phyloP scores from a whole-genome alignment of 129 eudicot species.

The Lactuca sativa region DNA sequence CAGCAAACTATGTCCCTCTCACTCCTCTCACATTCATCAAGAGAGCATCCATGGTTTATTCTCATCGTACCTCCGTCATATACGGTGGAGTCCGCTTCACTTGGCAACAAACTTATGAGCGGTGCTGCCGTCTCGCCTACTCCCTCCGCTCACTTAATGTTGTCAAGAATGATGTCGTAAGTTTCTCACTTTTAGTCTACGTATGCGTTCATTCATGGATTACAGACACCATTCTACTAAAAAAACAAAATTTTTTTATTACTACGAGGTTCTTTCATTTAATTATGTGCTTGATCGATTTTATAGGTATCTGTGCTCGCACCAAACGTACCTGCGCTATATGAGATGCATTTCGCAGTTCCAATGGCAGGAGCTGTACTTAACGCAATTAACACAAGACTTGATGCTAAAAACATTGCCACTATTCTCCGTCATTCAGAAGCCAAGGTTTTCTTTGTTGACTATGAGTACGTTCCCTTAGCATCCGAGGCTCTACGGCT shows the following conservation, averaged over 20 bases:
- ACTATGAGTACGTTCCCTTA: slow-evolving; percentile 42
- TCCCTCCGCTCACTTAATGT: slow-evolving; percentile 53
- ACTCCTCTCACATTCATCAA: slow-evolving; percentile 69
- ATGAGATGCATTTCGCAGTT: slow-evolving; percentile 72
- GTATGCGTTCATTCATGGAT: background rate
- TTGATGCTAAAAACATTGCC: slow-evolving; percentile 53
- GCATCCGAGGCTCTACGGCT: slow-evolving; percentile 57
- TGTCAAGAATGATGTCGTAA: slow-evolving; percentile 56
- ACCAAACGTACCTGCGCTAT: slow-evolving; percentile 67
- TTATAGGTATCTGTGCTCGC: slow-evolving; percentile 66
- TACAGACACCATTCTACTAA: background rate
- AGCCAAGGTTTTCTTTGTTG: slow-evolving; percentile 65
- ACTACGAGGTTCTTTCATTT: background rate
- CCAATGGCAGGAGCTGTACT: slow-evolving; percentile 85
- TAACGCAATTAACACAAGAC: slow-evolving; percentile 65
- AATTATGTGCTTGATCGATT: background rate
- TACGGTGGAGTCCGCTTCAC: slow-evolving; percentile 48
- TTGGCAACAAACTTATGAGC: slow-evolving; percentile 57
- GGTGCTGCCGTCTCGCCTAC: slow-evolving; percentile 62
- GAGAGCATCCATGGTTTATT: slow-evolving; percentile 54
- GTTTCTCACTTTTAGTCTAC: background rate
- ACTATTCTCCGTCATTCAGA: slow-evolving; percentile 67
- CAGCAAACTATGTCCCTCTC: slow-evolving; percentile 59
- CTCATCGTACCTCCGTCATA: slow-evolving; percentile 49
- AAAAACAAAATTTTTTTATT: background rate